Percentiles rank a stretch among this genome's conserved stretches.
phyloP scores from a whole-genome alignment of 2,329 filamentous ascomycete genomes.

The Xylariaceae sp. region DNA sequence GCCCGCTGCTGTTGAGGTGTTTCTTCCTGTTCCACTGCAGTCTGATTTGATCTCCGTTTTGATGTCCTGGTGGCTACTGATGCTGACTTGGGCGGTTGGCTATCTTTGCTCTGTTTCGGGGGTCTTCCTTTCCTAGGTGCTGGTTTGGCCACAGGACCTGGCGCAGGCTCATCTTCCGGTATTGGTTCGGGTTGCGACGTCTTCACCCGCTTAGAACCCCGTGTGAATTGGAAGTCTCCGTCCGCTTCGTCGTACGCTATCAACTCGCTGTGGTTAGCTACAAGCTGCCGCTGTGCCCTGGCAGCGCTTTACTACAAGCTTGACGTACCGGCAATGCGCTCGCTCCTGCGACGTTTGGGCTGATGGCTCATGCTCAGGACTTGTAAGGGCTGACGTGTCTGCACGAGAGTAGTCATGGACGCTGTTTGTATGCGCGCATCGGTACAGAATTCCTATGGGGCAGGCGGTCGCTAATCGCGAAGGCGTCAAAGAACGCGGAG shows the following conservation, averaged over 20 bases:
- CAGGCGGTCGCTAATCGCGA: too few species aligned
- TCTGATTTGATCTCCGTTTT: conserved; percentile 31
- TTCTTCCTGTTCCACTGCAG: conserved; percentile 21
- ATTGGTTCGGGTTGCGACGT: conserved; percentile 43
- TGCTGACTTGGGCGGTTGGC: conserved; percentile 14
- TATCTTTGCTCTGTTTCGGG: conserved; percentile 35
- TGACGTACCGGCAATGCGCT: conserved; percentile 58
- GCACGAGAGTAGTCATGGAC: conserved; percentile 69
- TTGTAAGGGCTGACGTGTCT: conserved; percentile 60
- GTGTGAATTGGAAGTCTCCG: conserved; percentile 72
- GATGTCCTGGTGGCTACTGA: conserved; percentile 37
- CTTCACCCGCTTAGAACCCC: conserved; percentile 63
- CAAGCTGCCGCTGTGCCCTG: too few species aligned
- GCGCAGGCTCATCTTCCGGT: conserved; percentile 34
- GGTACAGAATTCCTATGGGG: too few species aligned
- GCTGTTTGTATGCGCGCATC: conserved; percentile 32
- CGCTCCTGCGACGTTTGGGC: conserved; percentile 58
- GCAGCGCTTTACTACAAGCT: too few species aligned
- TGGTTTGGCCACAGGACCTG: conserved; percentile 25
- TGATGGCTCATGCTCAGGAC: conserved; percentile 65
- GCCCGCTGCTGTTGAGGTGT: conserved; percentile 35
- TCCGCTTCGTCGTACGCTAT: conserved; percentile 66
- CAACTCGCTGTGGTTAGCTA: background rate
- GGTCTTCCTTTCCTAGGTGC: conserved; percentile 33
- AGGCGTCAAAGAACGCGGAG: too few species aligned